A percentile compares a stretch with the other conserved stretches of the same genome.
phyloP scores from a whole-genome alignment of 352 stramenopile genomes.

The Globisporangium sylvaticum region DNA sequence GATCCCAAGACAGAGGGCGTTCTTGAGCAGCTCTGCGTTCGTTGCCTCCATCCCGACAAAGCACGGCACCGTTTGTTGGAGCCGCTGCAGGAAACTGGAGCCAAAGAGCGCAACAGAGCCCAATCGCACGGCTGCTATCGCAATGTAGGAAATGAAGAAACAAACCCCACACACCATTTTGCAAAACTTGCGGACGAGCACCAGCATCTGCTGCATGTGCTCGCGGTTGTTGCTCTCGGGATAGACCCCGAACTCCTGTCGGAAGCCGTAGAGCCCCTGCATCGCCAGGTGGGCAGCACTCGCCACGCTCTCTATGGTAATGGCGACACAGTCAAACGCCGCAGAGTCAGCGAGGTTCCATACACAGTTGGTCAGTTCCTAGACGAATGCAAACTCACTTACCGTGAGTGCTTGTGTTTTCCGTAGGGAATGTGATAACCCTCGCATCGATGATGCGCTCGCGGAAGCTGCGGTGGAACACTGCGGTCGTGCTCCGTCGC shows the following conservation, averaged over 20 bases:
- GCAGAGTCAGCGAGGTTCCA: background rate
- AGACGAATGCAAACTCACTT: background rate
- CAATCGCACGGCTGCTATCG: background rate
- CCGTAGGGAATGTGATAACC: conserved; percentile 8
- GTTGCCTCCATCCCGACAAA: conserved; percentile 19
- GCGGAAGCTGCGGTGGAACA: conserved; percentile 21
- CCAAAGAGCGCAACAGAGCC: conserved; percentile 14
- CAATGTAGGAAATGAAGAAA: background rate
- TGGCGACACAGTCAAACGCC: background rate
- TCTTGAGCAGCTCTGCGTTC: conserved; percentile 25
- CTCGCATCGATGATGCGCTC: conserved; percentile 19
- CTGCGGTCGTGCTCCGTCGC: conserved; percentile 9
- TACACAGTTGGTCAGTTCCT: background rate
- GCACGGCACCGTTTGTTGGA: conserved; percentile 7
- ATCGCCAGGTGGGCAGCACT: conserved; percentile 19
- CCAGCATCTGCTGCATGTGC: conserved; percentile 19
- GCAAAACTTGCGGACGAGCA: conserved; percentile 10
- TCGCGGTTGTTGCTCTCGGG: conserved; percentile 24
- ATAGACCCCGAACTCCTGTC: conserved; percentile 19
- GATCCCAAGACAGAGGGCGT: conserved; percentile 20
- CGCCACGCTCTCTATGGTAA: background rate
- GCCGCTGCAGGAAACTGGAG: background rate
- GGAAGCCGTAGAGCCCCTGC: conserved; percentile 24
- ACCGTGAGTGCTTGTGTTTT: background rate
- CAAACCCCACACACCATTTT: conserved; percentile 7